phyloP scores from a whole-genome alignment of 352 stramenopile species.

The Hyaloperonospora arabidopsidis region DNA sequence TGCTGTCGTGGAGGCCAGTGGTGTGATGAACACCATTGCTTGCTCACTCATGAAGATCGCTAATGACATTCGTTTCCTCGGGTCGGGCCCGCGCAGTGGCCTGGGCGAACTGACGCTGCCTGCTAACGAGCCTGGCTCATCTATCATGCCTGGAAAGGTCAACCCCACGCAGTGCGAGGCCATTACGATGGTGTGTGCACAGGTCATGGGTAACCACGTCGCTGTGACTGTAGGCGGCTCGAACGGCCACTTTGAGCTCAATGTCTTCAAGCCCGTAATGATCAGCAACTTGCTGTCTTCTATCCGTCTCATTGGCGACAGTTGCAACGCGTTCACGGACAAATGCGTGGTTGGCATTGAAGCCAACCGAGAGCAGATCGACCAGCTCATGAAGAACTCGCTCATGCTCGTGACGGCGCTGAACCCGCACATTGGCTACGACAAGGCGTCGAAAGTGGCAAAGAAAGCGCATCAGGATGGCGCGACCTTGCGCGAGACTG shows the following conservation, averaged over 20 bases:
- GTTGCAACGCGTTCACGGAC: constrained; percentile 82
- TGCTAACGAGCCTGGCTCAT: constrained; percentile 62
- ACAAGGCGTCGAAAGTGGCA: constrained; percentile 94
- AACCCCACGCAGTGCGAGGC: constrained; percentile 92
- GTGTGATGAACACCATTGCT: constrained; percentile 63
- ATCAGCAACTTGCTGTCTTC: constrained; percentile 80
- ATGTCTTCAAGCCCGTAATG: constrained; percentile 98
- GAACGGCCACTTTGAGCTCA: constrained; percentile 96
- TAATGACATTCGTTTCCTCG: constrained; percentile 72
- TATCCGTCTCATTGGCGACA: constrained; percentile 86
- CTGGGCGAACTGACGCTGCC: constrained; percentile 57
- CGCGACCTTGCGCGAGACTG: constrained; percentile 89
- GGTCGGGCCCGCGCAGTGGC: constrained; percentile 46
- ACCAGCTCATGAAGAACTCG: constrained; percentile 90
- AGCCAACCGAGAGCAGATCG: constrained; percentile 86
- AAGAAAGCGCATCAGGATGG: constrained; percentile 94
- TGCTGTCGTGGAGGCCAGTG: constrained; percentile 57
- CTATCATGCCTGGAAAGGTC: constrained; percentile 72
- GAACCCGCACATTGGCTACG: constrained; percentile 96
- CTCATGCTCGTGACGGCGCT: constrained; percentile 96
- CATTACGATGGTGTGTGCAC: constrained; percentile 93
- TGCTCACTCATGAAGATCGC: constrained; percentile 74
- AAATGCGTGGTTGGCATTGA: constrained; percentile 90
- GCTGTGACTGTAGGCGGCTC: constrained; percentile 88
- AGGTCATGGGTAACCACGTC: constrained; percentile 94